Evolutionary conservation across 2,329 filamentous ascomycete species (phyloP).

Genomic region (Shiraia sp.): DNA sequence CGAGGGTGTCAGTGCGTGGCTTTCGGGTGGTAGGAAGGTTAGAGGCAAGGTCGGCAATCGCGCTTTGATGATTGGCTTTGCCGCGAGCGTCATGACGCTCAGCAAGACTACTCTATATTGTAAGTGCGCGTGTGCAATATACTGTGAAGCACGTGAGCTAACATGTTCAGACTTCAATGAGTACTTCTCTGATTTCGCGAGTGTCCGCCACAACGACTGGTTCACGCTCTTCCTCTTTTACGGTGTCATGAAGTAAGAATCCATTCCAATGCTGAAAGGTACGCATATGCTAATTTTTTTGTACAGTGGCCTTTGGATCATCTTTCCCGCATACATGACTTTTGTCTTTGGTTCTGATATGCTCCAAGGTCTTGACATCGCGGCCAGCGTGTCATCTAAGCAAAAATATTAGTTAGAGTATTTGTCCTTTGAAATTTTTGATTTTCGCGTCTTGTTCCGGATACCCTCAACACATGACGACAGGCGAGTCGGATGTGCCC

Average conservation of each 20-base stretch:
- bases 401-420: conserved; percentile 26
- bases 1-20: conserved; percentile 46
- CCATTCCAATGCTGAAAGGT: neutral
- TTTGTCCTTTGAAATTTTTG: neutral
- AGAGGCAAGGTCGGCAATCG: conserved; percentile 56
- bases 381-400: conserved; percentile 35
- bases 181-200: conserved; percentile 61
- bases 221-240: conserved; percentile 61
- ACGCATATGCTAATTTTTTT: conserved; percentile 5
- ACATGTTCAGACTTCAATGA: conserved; percentile 61
- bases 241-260: conserved; percentile 67
- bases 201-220: conserved; percentile 65
- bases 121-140: conserved; percentile 44
- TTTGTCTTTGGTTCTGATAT: conserved; percentile 66
- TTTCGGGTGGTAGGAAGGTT: conserved; percentile 56
- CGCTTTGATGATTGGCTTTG: conserved; percentile 63
- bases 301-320: conserved; percentile 65
- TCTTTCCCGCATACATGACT: conserved; percentile 65
- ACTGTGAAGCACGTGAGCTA: conserved; percentile 3
- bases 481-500: neutral
- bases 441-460: conserved; percentile 1
- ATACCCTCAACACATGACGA: neutral
- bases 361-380: conserved; percentile 59
- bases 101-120: conserved; percentile 71
- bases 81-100: conserved; percentile 64